Evolutionary conservation across 2,329 filamentous ascomycete species (phyloP).

Genomic region (Graphilbum fragrans): DNA sequence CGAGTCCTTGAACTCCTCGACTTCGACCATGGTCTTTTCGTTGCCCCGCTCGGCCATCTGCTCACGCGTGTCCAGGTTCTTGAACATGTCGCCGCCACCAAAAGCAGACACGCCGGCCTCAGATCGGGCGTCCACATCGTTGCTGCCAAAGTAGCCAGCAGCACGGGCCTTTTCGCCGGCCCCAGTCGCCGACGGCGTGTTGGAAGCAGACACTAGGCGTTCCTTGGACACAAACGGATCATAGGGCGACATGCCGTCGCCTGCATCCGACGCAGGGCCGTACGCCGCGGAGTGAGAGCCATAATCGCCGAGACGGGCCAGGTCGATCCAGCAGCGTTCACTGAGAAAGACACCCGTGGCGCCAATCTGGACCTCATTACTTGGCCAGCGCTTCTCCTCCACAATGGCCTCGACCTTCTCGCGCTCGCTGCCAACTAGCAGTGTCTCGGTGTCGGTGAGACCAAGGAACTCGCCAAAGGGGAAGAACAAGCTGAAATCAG

Average conservation of each 20-base stretch:
- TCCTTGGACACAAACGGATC: conserved; percentile 54
- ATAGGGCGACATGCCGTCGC: conserved; percentile 47
- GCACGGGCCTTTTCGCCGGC: conserved; percentile 60
- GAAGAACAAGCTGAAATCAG: conserved; percentile 91
- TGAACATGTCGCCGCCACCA: conserved; percentile 93
- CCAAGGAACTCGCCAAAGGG: conserved; percentile 94
- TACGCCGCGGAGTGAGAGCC: conserved; percentile 41
- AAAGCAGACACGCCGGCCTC: conserved; percentile 89
- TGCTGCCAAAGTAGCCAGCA: conserved; percentile 67
- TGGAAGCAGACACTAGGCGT: conserved; percentile 38
- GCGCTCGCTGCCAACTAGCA: conserved; percentile 80
- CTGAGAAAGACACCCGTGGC: conserved; percentile 92
- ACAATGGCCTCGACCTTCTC: conserved; percentile 89
- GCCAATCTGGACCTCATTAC: conserved; percentile 81
- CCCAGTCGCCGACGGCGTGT: conserved; percentile 37
- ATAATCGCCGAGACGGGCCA: conserved; percentile 61
- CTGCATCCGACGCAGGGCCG: conserved; percentile 44
- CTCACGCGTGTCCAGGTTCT: conserved; percentile 84
- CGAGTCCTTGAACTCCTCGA: conserved; percentile 72
- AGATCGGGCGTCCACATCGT: conserved; percentile 73
- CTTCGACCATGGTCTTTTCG: conserved; percentile 78
- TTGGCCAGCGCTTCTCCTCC: conserved; percentile 84
- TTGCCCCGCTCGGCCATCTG: conserved; percentile 94
- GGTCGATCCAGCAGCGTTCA: conserved; percentile 88
- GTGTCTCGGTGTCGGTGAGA: conserved; percentile 69